Base-by-base conservation (phyloP, 2,329 filamentous ascomycete genomes). In the Claviceps sp. region DNA sequence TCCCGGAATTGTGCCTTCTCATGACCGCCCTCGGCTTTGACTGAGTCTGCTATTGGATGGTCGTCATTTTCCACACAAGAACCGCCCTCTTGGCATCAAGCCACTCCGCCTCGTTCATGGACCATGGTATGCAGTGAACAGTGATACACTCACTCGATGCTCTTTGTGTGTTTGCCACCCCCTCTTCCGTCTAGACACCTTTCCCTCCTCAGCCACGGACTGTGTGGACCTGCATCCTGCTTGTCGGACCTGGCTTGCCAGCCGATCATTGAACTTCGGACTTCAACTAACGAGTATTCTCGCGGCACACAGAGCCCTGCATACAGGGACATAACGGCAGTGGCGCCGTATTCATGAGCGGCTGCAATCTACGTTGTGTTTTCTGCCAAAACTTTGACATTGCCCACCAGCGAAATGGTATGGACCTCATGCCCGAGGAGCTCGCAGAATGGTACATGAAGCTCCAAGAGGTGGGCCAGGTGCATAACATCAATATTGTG, bases 401-500 rank as follows among this genome's bases (percentile, higher is more conserved):
- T 48, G 77, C 87, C 0, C 88, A 93, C 62, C 80, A 87, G 65
- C 77, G 81, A n/a, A 88, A 88, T 46, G 87, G 88, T 1, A 85
- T 88, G 67, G 84, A 90, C 58, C 70, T 93, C 34, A 85, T 82
- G 0, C 85, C 87, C 0, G 85, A 90, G 64, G 78, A 89, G 62
- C 75, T 95, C 4, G 88, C 77, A 5, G 82, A 85, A 50, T 93
- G 88, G 88, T 90, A 85, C 66, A 60, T 93, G 53, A 93, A 93
- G 68, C 70, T 94, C 44, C 87, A 93, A 63, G 75, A 87, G 30
- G 76, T 87, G 2, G 88, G 87, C n/a, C 70, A 75, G 8, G 85
- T 88, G n/a, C 87, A 94, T 70, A 93, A 93, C 64, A 90, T 94
- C 73, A 93, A 95, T 65, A 78, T 91, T 22, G 78, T 94, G 53